These are phyloP conservation scores for Evernia prunastri DNA, from an alignment of 495 filamentous ascomycete species.

Conservation along the genomic window DNA sequence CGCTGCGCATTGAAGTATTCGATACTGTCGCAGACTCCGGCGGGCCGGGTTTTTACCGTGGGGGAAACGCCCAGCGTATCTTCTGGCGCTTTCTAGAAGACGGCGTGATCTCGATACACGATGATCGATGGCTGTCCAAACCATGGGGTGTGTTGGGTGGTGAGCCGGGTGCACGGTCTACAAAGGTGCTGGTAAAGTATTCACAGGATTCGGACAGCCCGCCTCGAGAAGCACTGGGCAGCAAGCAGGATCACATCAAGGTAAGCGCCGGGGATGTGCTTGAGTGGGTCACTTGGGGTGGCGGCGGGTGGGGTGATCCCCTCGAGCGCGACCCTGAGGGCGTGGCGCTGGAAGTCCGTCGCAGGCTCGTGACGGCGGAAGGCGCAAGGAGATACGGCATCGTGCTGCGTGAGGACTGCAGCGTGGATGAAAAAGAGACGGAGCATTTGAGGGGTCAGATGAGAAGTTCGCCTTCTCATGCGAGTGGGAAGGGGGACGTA, in stretches of 20 bases:
- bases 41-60: constrained; percentile 42
- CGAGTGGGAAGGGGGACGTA: constrained; percentile 15
- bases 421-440: constrained; percentile 31
- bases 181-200: constrained; percentile 38
- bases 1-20: constrained; percentile 44
- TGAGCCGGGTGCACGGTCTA: constrained; percentile 39
- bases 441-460: constrained; percentile 31
- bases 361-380: constrained; percentile 41
- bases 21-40: constrained; percentile 45
- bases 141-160: constrained; percentile 46
- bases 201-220: constrained; percentile 32
- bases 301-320: constrained; percentile 45
- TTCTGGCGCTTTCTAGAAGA: constrained; percentile 42
- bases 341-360: constrained; percentile 43
- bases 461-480: constrained; percentile 11
- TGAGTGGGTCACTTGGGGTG: constrained; percentile 49
- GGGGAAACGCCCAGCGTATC: constrained; percentile 45
- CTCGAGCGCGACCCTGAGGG: constrained; percentile 40
- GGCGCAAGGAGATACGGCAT: constrained; percentile 44
- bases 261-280: constrained; percentile 44
- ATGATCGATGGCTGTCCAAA: constrained; percentile 48
- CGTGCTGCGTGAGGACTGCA: constrained; percentile 33
- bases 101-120: constrained; percentile 44
- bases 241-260: constrained; percentile 45
- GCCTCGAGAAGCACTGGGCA: constrained; percentile 32